Evolutionary conservation across 768 basidiomycete genomes (phyloP).

Genomic region (Tephrocybe sp.): DNA sequence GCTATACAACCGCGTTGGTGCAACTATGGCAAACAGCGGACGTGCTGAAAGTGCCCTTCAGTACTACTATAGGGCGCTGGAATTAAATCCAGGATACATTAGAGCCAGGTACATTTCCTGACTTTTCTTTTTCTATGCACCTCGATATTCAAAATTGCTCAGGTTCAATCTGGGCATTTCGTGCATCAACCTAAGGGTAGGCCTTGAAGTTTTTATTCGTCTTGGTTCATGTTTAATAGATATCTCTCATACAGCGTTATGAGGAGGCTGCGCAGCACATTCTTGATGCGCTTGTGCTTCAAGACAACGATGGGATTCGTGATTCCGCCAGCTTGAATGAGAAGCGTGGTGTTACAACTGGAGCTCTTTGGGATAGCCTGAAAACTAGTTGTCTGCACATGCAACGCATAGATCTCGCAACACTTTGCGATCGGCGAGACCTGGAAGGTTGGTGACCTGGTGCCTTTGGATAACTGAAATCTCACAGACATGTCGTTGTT

Average conservation of each 20-base stretch:
- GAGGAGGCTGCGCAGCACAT: slow-evolving; percentile 86
- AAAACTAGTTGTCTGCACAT: slow-evolving; percentile 81
- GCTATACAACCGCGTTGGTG: slow-evolving; percentile 90
- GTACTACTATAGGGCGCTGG: slow-evolving; percentile 84
- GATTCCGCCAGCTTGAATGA: slow-evolving; percentile 43
- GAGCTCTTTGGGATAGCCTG: slow-evolving; percentile 85
- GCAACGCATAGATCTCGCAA: slow-evolving; percentile 73
- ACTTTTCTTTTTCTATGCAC: not conserved
- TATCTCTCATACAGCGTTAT: slow-evolving; percentile 53
- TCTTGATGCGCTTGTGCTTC: slow-evolving; percentile 84
- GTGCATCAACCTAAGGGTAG: slow-evolving; percentile 80
- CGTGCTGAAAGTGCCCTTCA: slow-evolving; percentile 75
- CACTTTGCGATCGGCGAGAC: slow-evolving; percentile 69
- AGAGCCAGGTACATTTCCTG: slow-evolving; percentile 63
- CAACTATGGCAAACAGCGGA: slow-evolving; percentile 90
- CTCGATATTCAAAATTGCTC: slow-evolving; percentile 4
- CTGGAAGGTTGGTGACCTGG: slow-evolving; percentile 48
- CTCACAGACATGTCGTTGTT: not conserved
- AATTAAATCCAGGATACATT: slow-evolving; percentile 86
- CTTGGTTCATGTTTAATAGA: slow-evolving; percentile 5
- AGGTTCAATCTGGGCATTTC: slow-evolving; percentile 96
- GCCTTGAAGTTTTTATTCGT: slow-evolving; percentile 19
- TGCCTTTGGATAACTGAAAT: not conserved
- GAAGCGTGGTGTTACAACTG: slow-evolving; percentile 69
- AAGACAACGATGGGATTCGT: slow-evolving; percentile 79